A percentile compares a stretch with the other conserved stretches of the same genome.
These are phyloP conservation scores for Arachis monticola DNA, from an alignment of 331 rosid species.

Conservation along the genomic window DNA sequence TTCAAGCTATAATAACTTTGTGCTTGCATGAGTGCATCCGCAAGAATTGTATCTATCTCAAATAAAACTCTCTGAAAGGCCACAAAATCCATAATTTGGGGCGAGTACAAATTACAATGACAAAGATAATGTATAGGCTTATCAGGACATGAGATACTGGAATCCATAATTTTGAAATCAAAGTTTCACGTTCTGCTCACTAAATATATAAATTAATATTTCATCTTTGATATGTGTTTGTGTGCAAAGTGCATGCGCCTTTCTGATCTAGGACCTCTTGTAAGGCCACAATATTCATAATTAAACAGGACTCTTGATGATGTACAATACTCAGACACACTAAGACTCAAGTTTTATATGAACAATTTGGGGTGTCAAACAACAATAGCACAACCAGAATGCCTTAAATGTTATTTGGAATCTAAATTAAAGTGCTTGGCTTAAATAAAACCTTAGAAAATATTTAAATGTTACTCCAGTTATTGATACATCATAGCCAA, in stretches of 20 bases:
- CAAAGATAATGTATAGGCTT: too few species aligned
- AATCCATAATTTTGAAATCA: too few species aligned
- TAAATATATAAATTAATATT: too few species aligned
- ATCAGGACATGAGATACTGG: too few species aligned
- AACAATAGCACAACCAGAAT: neutral
- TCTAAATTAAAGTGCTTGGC: neutral
- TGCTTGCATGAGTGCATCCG: too few species aligned
- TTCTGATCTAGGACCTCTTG: neutral
- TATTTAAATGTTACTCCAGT: neutral
- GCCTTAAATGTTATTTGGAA: neutral
- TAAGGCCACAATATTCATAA: slow-evolving; percentile 19
- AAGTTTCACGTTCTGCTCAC: too few species aligned
- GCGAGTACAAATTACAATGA: too few species aligned
- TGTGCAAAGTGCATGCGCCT: neutral
- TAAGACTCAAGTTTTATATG: slow-evolving; percentile 19
- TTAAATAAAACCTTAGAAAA: neutral
- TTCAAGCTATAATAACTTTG: too few species aligned
- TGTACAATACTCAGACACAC: neutral
- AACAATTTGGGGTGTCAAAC: slow-evolving; percentile 6
- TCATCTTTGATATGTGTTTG: neutral
- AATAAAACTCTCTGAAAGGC: too few species aligned
- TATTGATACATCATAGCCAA: neutral
- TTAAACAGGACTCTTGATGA: slow-evolving; percentile 19
- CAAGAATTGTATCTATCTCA: too few species aligned
- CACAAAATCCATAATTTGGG: too few species aligned